These are phyloP conservation scores for Pleodorina starrii DNA, from an alignment of 139 green algal species.

Conservation along the genomic window DNA sequence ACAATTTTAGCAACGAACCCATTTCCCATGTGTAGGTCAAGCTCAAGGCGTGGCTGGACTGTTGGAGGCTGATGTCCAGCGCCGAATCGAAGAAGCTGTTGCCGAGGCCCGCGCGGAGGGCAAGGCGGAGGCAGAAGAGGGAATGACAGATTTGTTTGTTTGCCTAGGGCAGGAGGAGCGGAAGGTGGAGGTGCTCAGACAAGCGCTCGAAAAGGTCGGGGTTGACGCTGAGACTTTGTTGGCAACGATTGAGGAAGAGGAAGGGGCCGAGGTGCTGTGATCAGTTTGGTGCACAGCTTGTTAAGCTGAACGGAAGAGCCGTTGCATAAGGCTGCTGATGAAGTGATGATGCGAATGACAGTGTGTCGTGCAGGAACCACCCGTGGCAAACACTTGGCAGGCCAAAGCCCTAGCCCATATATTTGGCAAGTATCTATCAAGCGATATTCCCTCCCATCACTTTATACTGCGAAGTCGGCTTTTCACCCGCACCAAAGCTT, in stretches of 20 bases:
- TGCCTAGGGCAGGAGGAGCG: conserved; percentile 85
- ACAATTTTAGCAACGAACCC: no score
- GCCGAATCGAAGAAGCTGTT: conserved; percentile 28
- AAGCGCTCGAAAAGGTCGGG: conserved; percentile 68
- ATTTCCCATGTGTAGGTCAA: background rate
- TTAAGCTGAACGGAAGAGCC: no score
- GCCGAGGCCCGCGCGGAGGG: conserved; percentile 58
- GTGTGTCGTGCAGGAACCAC: no score
- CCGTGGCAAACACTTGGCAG: no score
- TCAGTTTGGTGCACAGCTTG: no score
- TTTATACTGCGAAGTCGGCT: no score
- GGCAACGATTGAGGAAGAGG: conserved; percentile 37
- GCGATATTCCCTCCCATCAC: no score
- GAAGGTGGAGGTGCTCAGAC: conserved; percentile 58
- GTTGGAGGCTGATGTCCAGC: conserved; percentile 17
- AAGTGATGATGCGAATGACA: no score
- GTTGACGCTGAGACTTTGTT: conserved; percentile 81
- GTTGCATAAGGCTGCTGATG: no score
- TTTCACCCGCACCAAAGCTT: no score
- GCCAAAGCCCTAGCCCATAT: no score
- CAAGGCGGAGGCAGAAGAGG: conserved; percentile 71
- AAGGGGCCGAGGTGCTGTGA: background rate
- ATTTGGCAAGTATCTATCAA: no score
- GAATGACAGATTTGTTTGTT: conserved; percentile 89
- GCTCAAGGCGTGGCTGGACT: background rate